Evolutionary conservation across 2,329 filamentous ascomycete genomes (phyloP).

Genomic region (Aureobasidium sp.): DNA sequence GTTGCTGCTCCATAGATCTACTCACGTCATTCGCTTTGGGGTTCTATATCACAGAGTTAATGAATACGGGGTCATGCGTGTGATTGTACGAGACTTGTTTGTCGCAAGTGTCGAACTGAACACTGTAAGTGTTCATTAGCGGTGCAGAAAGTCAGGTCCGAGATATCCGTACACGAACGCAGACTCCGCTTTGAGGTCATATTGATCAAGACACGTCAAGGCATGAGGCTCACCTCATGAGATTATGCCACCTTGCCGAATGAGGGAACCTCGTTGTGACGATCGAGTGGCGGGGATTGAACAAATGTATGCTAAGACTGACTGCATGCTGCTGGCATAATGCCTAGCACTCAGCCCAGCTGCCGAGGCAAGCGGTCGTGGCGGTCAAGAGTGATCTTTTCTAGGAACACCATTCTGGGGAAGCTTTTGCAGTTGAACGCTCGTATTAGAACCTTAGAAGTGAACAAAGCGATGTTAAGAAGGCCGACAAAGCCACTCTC

Average conservation of each 20-base stretch:
- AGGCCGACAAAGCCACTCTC: too few relatives aligned
- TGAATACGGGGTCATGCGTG: slow-evolving; percentile 5
- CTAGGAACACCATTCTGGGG: too few relatives aligned
- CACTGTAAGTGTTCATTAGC: neutral
- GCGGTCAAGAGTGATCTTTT: too few relatives aligned
- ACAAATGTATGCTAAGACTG: too few relatives aligned
- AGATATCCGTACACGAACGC: neutral
- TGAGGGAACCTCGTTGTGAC: too few relatives aligned
- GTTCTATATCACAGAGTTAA: neutral
- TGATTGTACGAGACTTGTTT: neutral
- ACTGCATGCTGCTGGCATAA: too few relatives aligned
- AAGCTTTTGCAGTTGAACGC: too few relatives aligned
- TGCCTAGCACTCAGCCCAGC: too few relatives aligned
- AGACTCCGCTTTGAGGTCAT: neutral
- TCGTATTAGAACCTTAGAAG: too few relatives aligned
- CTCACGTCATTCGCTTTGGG: neutral
- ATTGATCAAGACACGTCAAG: neutral
- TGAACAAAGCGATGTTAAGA: too few relatives aligned
- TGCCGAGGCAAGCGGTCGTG: too few relatives aligned
- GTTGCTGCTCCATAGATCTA: neutral
- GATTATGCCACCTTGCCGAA: neutral
- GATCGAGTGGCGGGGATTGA: too few relatives aligned
- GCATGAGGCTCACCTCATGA: neutral
- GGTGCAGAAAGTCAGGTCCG: neutral
- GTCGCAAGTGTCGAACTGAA: neutral